Evolutionary conservation across 768 basidiomycete genomes (phyloP).

Genomic region (Mycena kentingensis): DNA sequence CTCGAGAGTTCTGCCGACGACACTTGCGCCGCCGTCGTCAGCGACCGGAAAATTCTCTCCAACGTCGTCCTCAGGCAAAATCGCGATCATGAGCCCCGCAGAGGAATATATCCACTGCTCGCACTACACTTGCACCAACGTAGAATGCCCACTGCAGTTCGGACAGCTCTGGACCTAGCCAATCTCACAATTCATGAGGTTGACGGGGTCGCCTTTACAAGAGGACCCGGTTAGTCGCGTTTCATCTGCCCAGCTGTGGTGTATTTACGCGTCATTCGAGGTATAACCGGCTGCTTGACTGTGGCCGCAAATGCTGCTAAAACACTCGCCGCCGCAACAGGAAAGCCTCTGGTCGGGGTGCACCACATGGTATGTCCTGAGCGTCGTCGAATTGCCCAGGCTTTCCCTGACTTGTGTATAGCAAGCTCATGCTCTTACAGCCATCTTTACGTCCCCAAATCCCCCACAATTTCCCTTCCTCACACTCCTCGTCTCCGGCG

Average conservation of each 20-base stretch:
- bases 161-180: constrained; percentile 67
- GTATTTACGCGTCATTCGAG: constrained; percentile 34
- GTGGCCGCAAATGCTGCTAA: constrained; percentile 85
- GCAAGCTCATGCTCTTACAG: constrained; percentile 93
- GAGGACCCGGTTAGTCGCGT: constrained; percentile 69
- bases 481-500: constrained; percentile 88
- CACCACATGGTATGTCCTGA: constrained; percentile 83
- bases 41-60: constrained; percentile 70
- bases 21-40: constrained; percentile 86
- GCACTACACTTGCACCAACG: constrained; percentile 80
- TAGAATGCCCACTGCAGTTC: constrained; percentile 79
- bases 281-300: constrained; percentile 79
- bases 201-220: constrained; percentile 88
- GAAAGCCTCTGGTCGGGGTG: constrained; percentile 84
- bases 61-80: constrained; percentile 89
- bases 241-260: constrained; percentile 5
- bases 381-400: not conserved
- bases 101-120: constrained; percentile 77
- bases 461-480: constrained; percentile 81
- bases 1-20: constrained; percentile 94
- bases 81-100: constrained; percentile 57
- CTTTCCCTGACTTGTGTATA: constrained; percentile 31
- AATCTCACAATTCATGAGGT: constrained; percentile 59
- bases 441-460: constrained; percentile 60
- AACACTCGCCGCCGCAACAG: constrained; percentile 72